Base-by-base conservation (phyloP, 495 filamentous ascomycete genomes). In the Hyaloscypha finlandica region DNA sequence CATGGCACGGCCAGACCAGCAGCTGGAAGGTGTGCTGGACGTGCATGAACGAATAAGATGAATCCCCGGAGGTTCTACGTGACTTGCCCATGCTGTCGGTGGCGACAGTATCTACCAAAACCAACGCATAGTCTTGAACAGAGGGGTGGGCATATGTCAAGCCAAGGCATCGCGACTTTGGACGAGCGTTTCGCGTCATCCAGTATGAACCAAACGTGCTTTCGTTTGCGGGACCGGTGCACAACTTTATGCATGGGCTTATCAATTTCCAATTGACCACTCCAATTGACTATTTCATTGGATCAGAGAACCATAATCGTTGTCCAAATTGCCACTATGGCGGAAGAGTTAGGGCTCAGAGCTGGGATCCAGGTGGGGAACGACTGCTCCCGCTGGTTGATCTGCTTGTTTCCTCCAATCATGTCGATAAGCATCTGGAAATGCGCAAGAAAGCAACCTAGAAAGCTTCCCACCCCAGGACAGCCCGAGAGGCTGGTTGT, bases 121-220 rank as follows among this genome's bases (percentile, higher is more conserved):
- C 42, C 8, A 48, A 48, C 16, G 42, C 42, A 48, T 48, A 48
- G 4, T 1, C 16, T 14, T 48, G 42, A 48, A 48, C 6, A 19
- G 42, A 48, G 42, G 16, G 4, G 8, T 48, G 4, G 42, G 11
- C 11, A 4, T 48, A 14, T 48, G 42, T 48, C 42, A 48, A 37
- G 64, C 52, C 56, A 51, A 51, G 45, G 39, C 33, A 61, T 66
- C 45, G 58, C 64, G 58, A 66, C 64, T 61, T 66, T 45, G 11
- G n/a, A 6, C 31, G 56, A 61, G 35, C 31, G 9, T 12, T 22
- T 66, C 64, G 58, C 64, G 64, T 61, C 56, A 66, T 66, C 57
- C 12, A 22, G 11, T 16, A 25, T 37, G 14, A n/a, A 25, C 8
- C 35, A 37, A 37, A 37, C 35, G 35, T 37, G 35, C 35, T 37